Evolutionary conservation across 2,329 filamentous ascomycete genomes (phyloP), one percentile per base, ranked within the genome.

Genomic region (Zymoseptoria passerinii): DNA sequence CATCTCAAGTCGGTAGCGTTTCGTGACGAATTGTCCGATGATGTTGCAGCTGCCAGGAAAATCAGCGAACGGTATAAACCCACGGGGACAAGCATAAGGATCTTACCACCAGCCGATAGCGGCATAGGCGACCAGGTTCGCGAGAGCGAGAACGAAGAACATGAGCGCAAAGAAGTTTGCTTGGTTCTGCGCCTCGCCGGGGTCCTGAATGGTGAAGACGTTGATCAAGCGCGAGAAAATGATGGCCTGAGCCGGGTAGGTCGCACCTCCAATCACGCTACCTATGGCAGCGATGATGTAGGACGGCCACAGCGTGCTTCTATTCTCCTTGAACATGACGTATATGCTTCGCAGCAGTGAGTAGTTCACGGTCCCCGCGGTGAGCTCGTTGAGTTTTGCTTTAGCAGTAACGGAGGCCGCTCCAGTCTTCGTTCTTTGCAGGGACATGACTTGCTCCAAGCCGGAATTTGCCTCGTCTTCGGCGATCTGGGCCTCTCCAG

Each of bases 111-210:
- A 78, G 1, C 80, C 80, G 3, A 81, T 66, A n/a, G 65, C 60
- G 27, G 74, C 76, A 61, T 79, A 83, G 35, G 71, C 75, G 3
- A 74, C 49, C 0, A 74, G 68, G 29, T 79, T 77, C 1, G 70
- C 77, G 8, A 83, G 62, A 0, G 80, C 79, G 5, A 82, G 74
- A 7, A 82, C 68, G 65, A 83, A 81, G 66, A 83, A 81, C 78
- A 83, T 82, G 10, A 83, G 72, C 0, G 78, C 73, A 68, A 76
- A 82, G 65, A 82, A 81, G 62, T 82, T 74, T 8, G 75, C 77
- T 54, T 74, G 68, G 1, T 73, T 59, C 19, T 73, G 68, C 3
- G 76, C 74, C 60, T 72, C 67, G 10, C 57, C 40, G 8, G 68
- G 54, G 0, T 75, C 72, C 4, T 58, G 13, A 68, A 72, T 40